Percentiles rank a stretch among this genome's conserved stretches.
Evolutionary conservation across 2,329 filamentous ascomycete genomes (phyloP).

Genomic region (Alternaria ventricosa): DNA sequence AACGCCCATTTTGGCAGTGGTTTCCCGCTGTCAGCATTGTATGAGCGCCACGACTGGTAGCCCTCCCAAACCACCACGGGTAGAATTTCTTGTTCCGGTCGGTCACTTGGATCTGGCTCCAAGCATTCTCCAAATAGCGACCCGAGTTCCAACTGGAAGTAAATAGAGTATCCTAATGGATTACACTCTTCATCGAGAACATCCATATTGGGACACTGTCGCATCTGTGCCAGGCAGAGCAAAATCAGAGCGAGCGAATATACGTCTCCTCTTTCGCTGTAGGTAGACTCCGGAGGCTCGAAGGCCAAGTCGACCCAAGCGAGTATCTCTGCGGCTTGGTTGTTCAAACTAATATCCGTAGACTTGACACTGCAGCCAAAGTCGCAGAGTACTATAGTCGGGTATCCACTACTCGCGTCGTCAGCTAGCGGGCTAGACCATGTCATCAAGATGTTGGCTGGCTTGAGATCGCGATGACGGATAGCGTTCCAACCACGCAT

Average conservation of each 20-base stretch:
- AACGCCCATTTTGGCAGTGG: constrained; percentile 3
- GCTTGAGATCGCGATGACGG: constrained; percentile 27
- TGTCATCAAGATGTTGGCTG: constrained; percentile 22
- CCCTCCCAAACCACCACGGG: constrained; percentile 1
- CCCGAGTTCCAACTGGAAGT: background rate
- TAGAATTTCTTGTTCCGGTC: background rate
- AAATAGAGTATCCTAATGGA: background rate
- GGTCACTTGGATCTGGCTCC: background rate
- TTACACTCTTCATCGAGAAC: background rate
- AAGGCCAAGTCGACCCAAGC: background rate
- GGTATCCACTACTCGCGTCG: background rate
- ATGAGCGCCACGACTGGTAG: background rate
- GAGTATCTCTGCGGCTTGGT: background rate
- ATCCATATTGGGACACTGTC: background rate
- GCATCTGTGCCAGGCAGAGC: constrained; percentile 8
- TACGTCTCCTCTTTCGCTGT: background rate
- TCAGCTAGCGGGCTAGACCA: background rate
- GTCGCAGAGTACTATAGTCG: constrained; percentile 17
- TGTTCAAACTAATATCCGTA: background rate
- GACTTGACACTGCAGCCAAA: constrained; percentile 13
- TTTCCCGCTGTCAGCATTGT: background rate
- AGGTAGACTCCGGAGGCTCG: background rate
- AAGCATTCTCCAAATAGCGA: background rate
- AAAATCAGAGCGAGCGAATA: constrained; percentile 2
- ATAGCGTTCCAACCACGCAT: constrained; percentile 10